A percentile compares a stretch with the other conserved stretches of the same genome.
phyloP scores from a whole-genome alignment of 2,329 filamentous ascomycete genomes.

The Pyrenochaeta sp. region DNA sequence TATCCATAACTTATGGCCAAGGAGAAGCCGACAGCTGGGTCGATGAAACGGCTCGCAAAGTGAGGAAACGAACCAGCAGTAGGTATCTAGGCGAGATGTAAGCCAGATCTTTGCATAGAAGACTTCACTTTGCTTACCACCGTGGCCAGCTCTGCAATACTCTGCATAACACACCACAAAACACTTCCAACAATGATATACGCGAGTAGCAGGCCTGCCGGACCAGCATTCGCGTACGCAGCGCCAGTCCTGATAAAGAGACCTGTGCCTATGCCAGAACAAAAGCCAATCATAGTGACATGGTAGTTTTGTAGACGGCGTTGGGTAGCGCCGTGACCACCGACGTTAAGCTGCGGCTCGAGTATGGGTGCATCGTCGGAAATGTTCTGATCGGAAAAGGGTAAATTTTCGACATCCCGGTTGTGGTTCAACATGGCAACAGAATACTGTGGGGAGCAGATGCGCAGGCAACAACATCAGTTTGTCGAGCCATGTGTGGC shows the following conservation, averaged over 20 bases:
- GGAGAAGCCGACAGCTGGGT: slow-evolving; percentile 68
- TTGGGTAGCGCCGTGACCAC: slow-evolving; percentile 26
- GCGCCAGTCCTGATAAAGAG: slow-evolving; percentile 29
- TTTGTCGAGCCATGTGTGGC: background rate
- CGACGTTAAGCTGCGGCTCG: slow-evolving; percentile 28
- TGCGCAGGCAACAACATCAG: background rate
- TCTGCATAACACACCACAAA: slow-evolving; percentile 68
- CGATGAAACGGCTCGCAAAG: slow-evolving; percentile 68
- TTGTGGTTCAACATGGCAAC: slow-evolving; percentile 15
- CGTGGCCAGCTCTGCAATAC: slow-evolving; percentile 67
- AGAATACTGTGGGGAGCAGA: background rate
- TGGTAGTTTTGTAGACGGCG: slow-evolving; percentile 26
- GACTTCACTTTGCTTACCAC: slow-evolving; percentile 12
- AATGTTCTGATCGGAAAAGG: slow-evolving; percentile 9
- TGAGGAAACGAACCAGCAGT: slow-evolving; percentile 67
- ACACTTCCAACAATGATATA: slow-evolving; percentile 63
- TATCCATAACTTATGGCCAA: slow-evolving; percentile 54
- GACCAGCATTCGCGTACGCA: slow-evolving; percentile 45
- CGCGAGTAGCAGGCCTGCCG: slow-evolving; percentile 63
- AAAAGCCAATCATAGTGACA: slow-evolving; percentile 32
- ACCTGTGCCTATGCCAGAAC: slow-evolving; percentile 29
- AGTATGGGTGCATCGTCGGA: slow-evolving; percentile 24
- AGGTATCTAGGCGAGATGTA: slow-evolving; percentile 14
- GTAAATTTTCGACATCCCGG: slow-evolving; percentile 20
- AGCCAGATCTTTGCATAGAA: background rate